Base-by-base conservation (phyloP, 2,329 filamentous ascomycete species). In the Ilyonectria mors-panacis region DNA sequence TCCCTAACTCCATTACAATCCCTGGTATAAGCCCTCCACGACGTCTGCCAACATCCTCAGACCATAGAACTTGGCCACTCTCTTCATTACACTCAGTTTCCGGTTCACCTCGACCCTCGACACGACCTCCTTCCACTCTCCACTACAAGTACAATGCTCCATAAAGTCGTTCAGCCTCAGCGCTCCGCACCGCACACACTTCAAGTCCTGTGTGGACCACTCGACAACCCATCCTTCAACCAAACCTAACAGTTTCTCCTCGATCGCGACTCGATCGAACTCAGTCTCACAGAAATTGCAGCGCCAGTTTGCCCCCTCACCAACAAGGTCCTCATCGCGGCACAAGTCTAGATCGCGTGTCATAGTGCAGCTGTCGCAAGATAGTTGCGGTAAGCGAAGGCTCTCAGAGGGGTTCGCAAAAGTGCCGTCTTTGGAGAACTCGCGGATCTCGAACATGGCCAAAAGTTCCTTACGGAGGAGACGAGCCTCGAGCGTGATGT, bases 121-220 rank as follows among this genome's bases (percentile, higher is more conserved):
- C 66, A 95, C 85, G 21, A 90, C 93, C 71, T 89, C 89, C 19
- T 86, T 87, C 96, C 96, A 99, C 66, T 88, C 88, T 4, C 96
- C 96, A 68, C 93, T 94, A 84, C 96, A 99, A 12, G 91, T 92
- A 81, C 97, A 99, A 81, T 98, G 95, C 80, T 98, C 95, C 91
- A 96, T 94, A 75, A 98, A 97, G 76, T 98, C 95, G 78, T 97
- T 98, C 45, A 93, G 86, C 77, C 94, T 85, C 44, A 97, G 81
- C 73, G 94, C 94, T 35, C 87, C 89, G 79, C 91, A 93, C 66
- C 87, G 86, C 33, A 76, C 78, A 72, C 96, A 99, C 81, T 94
- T 94, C 65, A 98, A 82, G 79, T 99, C 96, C 82, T 98, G 95
- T 37, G 92, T 93, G 69, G 90, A 87, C 95, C 97, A 99, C 74